These are phyloP conservation scores for Venturia oleaginea DNA, from an alignment of 2,329 filamentous ascomycete genomes.

Conservation along the genomic window DNA sequence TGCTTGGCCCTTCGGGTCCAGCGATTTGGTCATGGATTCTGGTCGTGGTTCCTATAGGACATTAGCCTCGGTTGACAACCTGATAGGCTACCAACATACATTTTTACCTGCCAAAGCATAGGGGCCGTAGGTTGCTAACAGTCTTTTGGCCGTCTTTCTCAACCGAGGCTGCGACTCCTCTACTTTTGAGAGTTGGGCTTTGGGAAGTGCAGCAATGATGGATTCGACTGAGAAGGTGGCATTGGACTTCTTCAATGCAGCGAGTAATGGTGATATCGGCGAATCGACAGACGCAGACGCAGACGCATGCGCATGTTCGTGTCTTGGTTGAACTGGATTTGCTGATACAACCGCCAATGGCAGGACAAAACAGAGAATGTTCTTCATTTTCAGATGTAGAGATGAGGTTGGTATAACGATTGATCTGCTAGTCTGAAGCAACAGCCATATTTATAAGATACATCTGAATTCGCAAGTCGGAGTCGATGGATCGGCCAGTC, in stretches of 20 bases:
- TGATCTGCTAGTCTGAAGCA: too few species aligned
- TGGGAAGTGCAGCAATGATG: not conserved
- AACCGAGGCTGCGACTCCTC: not conserved
- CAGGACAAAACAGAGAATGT: not conserved
- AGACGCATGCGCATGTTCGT: not conserved
- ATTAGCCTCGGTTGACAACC: not conserved
- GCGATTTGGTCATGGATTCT: not conserved
- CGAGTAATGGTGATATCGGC: not conserved
- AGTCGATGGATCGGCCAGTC: not conserved
- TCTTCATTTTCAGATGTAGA: not conserved
- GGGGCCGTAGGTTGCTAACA: not conserved
- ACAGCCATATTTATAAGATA: too few species aligned
- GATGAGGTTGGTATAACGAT: too few species aligned
- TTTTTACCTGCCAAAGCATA: not conserved
- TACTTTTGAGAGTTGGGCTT: not conserved
- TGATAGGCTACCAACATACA: not conserved
- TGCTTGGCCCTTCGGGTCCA: not conserved
- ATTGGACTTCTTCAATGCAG: not conserved
- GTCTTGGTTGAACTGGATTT: not conserved
- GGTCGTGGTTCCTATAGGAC: not conserved
- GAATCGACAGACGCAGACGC: too few species aligned
- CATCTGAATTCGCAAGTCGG: too few species aligned
- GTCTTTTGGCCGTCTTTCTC: not conserved
- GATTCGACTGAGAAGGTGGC: not conserved
- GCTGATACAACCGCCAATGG: not conserved